Conservation (phyloP, 495 filamentous ascomycete species). For the Neurospora sp. region DNA sequence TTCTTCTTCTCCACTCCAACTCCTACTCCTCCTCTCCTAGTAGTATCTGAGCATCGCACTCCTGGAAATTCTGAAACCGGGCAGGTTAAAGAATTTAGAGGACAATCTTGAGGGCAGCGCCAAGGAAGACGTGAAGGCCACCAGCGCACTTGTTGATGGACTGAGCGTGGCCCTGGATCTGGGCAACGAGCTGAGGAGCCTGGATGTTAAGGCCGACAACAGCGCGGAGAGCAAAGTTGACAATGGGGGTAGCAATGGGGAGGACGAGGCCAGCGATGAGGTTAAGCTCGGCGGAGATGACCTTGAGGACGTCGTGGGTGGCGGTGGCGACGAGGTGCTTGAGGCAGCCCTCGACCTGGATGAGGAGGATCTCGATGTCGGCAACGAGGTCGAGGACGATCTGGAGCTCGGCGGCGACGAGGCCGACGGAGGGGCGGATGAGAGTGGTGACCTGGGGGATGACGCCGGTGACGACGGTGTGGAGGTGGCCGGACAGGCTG, state of each 20-base stretch:
- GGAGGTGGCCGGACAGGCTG: constrained; percentile 5
- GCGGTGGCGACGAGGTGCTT: constrained; percentile 3
- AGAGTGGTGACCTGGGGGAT: not conserved
- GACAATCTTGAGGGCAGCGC: not conserved
- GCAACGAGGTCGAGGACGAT: constrained; percentile 3
- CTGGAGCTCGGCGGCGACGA: constrained; percentile 3
- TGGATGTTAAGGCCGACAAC: not conserved
- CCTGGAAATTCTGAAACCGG: not conserved
- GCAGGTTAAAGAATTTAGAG: not conserved
- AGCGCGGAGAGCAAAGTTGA: not conserved
- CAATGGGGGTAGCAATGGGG: not conserved
- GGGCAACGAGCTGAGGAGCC: not conserved
- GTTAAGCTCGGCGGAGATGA: not conserved
- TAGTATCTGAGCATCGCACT: not conserved
- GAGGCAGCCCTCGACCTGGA: constrained; percentile 1
- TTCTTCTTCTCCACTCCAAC: not conserved
- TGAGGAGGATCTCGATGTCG: constrained; percentile 3
- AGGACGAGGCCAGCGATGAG: not conserved
- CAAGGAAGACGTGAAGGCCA: not conserved
- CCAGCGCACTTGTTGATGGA: not conserved
- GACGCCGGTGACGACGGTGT: not conserved
- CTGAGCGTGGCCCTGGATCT: not conserved
- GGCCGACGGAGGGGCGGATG: not conserved
- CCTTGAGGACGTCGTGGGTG: not conserved
- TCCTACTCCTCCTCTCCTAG: not conserved